Base-by-base conservation (phyloP, 129 eudicot genomes). In the Pittosporum tobira region DNA sequence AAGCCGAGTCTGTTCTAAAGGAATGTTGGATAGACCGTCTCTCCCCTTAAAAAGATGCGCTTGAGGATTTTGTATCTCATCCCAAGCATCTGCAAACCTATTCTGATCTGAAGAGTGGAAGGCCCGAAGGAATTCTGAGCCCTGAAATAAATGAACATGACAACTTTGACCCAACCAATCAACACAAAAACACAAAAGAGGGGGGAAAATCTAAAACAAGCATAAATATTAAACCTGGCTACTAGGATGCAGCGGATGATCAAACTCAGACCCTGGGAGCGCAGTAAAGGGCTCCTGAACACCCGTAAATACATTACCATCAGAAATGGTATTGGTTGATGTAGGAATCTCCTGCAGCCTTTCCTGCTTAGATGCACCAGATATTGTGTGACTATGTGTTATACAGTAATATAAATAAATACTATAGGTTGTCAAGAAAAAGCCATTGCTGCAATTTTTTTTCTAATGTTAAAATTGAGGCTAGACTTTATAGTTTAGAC, bases 271-370 rank as follows among this genome's bases (percentile, higher is more conserved):
- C 4, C 95, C 98, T 23, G 87, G 98, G 65, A 91, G 98, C 8
- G 67, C 75, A 15, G 82, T 66, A 73, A 82, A 73, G n/a, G 79
- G 84, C 60, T 71, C 87, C 60, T 66, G 75, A 18, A 48, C 40
- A 25, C 85, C 88, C 4, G 70, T 44, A 57, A 70, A 71, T 37
- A 68, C 31, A 73, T 67, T 76, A 45, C 80, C 74, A 64, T 77
- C 81, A 44, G 85, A 69, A 45, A 84, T 38, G 27, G 82, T 83
- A 50, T 70, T 76, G n/a, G 94, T 29, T 59, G 98, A 68, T 49
- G 95, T 80, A 67, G 97, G 97, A 66, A 90, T 86, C 73, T 90
- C 97, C 69, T 72, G 77, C 50, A 86, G 71, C 79, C 82, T 80
- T 60, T 83, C 94, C 95, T 91, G 90, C 58, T 63, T 71, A 51